phyloP scores from a whole-genome alignment of 2,329 filamentous ascomycete species.

The Nemania sp. region DNA sequence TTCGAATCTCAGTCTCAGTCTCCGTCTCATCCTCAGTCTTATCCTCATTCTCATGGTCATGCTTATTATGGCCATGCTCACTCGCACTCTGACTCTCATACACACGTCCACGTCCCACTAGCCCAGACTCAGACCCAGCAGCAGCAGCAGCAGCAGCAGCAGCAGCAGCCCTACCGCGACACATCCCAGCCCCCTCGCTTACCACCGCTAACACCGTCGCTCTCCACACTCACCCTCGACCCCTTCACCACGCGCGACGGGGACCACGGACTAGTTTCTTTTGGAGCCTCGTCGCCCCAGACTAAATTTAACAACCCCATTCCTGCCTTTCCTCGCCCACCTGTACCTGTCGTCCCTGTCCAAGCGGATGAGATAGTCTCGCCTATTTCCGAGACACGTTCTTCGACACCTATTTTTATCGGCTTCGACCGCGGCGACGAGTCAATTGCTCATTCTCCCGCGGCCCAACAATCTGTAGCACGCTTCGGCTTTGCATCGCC shows the following conservation, averaged over 20 bases:
- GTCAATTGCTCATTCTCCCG: constrained; percentile 3
- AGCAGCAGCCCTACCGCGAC: constrained; percentile 3
- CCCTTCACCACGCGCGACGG: constrained; percentile 8
- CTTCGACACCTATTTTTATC: constrained; percentile 28
- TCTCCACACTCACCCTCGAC: constrained; percentile 21
- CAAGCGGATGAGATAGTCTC: constrained; percentile 40
- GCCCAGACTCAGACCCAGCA: not conserved
- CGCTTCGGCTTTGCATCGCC: constrained; percentile 32
- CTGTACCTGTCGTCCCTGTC: too few species aligned
- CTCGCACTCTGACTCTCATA: constrained; percentile 6
- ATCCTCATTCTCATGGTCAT: too few species aligned
- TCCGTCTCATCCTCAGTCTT: constrained; percentile 1
- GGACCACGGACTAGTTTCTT: constrained; percentile 15
- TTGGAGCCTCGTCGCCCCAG: constrained; percentile 12
- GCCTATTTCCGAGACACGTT: constrained; percentile 40
- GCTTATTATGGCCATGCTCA: not conserved
- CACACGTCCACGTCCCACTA: not conserved
- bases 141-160: not conserved
- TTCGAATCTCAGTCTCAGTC: not conserved
- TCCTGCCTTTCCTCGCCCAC: constrained; percentile 28
- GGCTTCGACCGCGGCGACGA: constrained; percentile 26
- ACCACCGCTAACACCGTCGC: constrained; percentile 23
- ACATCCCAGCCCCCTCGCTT: constrained; percentile 28
- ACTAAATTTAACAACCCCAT: constrained; percentile 23
- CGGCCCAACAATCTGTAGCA: constrained; percentile 13